Evolutionary conservation across 208 protist species (phyloP), one percentile per base, ranked within the genome.

Genomic region (Crithidia sp.): DNA sequence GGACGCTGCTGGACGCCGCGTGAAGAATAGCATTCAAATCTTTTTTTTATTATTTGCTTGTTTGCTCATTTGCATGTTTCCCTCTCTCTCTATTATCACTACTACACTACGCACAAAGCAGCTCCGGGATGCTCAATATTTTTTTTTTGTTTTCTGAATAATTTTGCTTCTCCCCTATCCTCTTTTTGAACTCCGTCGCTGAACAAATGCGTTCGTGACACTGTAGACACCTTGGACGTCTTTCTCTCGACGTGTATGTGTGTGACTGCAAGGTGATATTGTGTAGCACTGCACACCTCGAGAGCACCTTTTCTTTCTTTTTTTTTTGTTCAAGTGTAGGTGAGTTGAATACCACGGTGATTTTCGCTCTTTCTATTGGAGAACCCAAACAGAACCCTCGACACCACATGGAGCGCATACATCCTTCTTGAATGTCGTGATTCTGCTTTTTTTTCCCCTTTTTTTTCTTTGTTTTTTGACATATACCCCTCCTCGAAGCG

Each of bases 71-170:
- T 37, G 6, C 43, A 37, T 52, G 28, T 28, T 37, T 47, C 36
- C 5, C 3, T 64, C 12, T 4, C 7, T 52, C 19, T 64, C 37
- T 45, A 28, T 4, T 64, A 6, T 28, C 28, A 28, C 28, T 28
- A 28, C 28, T 28, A 28, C 28, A 28, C 28, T 28, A 28, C 28
- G 28, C 28, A 28, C 28, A 28, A 28, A 28, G 28, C 28, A 28
- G 28, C 28, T 28, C 28, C 28, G 28, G 28, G 28, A 28, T 28
- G 28, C 59, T 16, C 8, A 67, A 12, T 52, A 67, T 49, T 66
- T 62, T 52, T 55, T 61, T 56, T 17, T 50, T 58, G 39, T 44
- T 62, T 60, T 12, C 10, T 52, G 28, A 28, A 57, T 39, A 10
- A 44, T 17, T 47, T n/a, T 49, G 7, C 28, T 1, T 28, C 28